Evolutionary conservation across 163 green algal species (phyloP), one percentile per base, ranked within the genome.

Genomic region (Trebouxiophyceae sp.): DNA sequence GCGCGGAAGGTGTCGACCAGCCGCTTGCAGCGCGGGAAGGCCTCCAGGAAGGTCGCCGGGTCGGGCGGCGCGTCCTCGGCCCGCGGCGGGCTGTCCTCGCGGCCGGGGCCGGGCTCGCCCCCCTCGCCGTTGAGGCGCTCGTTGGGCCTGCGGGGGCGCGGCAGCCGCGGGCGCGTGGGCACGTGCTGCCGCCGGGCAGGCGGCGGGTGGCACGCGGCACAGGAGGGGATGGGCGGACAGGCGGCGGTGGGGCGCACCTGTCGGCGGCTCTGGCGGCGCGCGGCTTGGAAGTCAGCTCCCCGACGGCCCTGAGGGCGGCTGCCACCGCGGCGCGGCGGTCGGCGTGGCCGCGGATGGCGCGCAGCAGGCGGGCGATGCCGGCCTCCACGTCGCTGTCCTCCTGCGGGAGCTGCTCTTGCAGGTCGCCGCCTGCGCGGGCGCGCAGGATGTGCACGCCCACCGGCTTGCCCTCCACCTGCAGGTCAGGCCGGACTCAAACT

Each of bases 1-100:
- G 62, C 45, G n/a, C 57, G 54, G 63, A 75, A 77, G 28, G 59
- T 47, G 5, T 70, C 63, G 33, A 81, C 45, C 46, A 81, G 63
- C 2, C 66, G 30, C 55, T 66, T 68, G 59, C 69, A 73, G 3
- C 47, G 47, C 1, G 70, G 62, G 58, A 62, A 71, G 57, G 6
- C 58, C 2, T 66, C 70, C 54, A 77, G 45, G 44, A 62, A 60
- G 30, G 46, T 50, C 47, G 7, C 45, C 26, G 5, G 28, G 23
- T 63, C 69, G 33, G 33, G 61, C 62, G 54, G 33, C 23, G 4
- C 20, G 23, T 55, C 44, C 12, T 46, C 39, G 27, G 3, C 22
- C 57, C 28, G 20, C 26, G 47, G 23, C 45, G 5, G 26, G 26
- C 28, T 45, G 5, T 24, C 28, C 27, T 45, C 45, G 8, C 6